Evolutionary conservation across 2,329 filamentous ascomycete species (phyloP), one percentile per base, ranked within the genome.

Genomic region (Nigrograna mackinnonii): DNA sequence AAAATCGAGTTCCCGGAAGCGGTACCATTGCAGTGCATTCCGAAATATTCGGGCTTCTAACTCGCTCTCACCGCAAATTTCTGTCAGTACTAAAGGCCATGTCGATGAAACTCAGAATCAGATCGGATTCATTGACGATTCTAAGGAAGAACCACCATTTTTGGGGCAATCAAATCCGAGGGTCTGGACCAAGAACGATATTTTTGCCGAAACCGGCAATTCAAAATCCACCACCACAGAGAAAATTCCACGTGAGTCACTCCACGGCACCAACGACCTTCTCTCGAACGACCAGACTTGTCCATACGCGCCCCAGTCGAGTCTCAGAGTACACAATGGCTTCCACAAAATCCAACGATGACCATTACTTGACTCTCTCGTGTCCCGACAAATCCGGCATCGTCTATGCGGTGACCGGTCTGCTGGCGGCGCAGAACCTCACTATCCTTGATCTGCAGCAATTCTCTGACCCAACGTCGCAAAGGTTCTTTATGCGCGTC

Each of bases 401-500:
- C 64, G 86, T 94, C 49, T 87, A 92, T 69, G 86, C 87, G 42
- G 88, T 94, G 53, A 92, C 89, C 6, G 87, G 84, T 49, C 78
- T 92, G 56, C 80, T 94, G 50, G 86, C 87, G 35, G 71, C 79
- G 48, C 80, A 88, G 67, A 80, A 83, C 58, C 79, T 91, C 71
- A 94, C 91, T 70, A 89, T 94, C 64, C 76, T 92, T 51, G 87
- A 94, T 70, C 80, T 91, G 51, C 88, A 91, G 71, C 89, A 94
- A 72, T 94, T 89, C 76, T 87, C 84, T 31, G 89, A 92, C 70
- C 82, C 84, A 19, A 80, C 76, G 18, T 87, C 85, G 16, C 74
- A 87, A 64, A 85, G 80, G 44, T 94, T 94, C 76, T 94, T 94
- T 74, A 92, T 94, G 89, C 82, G 89, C 64, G 87, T 92, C 56